Conservation (phyloP, 2,329 filamentous ascomycete species). For the Aureobasidium namibiae region DNA sequence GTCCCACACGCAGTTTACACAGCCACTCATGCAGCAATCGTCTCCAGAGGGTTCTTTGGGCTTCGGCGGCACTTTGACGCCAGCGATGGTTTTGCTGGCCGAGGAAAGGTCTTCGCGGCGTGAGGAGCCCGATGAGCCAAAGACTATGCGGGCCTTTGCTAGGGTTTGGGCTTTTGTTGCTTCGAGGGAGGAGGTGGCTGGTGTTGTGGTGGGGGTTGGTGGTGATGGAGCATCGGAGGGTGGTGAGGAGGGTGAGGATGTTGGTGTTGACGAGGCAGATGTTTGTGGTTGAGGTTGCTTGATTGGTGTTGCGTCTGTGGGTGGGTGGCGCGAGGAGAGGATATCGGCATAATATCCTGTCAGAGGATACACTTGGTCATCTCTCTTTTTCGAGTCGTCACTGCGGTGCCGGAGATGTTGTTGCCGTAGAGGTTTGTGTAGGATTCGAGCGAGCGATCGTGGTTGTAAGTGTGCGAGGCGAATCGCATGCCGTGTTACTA, state of each 20-base stretch:
- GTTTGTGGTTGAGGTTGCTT: constrained; percentile 24
- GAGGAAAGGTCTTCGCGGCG: constrained; percentile 59
- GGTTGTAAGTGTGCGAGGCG: background rate
- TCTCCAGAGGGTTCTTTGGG: constrained; percentile 91
- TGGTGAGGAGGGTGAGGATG: constrained; percentile 29
- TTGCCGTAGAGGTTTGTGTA: background rate
- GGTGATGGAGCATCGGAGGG: too few relatives aligned
- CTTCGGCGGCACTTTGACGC: constrained; percentile 71
- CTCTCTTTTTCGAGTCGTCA: background rate
- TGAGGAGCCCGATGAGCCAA: constrained; percentile 67
- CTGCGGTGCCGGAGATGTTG: background rate
- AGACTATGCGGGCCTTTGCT: constrained; percentile 60
- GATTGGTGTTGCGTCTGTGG: constrained; percentile 7
- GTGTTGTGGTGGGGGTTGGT: too few relatives aligned
- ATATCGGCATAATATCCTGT: constrained; percentile 21
- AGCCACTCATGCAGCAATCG: constrained; percentile 98
- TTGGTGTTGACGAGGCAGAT: constrained; percentile 25
- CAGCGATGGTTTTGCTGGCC: constrained; percentile 60
- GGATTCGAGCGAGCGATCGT: background rate
- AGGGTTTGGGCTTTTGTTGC: constrained; percentile 42
- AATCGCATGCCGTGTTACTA: background rate
- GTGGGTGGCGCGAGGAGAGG: constrained; percentile 16
- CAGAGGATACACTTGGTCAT: constrained; percentile 15
- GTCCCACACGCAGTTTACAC: constrained; percentile 97
- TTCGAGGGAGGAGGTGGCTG: too few relatives aligned